These are phyloP conservation scores for Dacryopinax primogenitus DNA, from an alignment of 768 basidiomycete genomes.

Conservation along the genomic window DNA sequence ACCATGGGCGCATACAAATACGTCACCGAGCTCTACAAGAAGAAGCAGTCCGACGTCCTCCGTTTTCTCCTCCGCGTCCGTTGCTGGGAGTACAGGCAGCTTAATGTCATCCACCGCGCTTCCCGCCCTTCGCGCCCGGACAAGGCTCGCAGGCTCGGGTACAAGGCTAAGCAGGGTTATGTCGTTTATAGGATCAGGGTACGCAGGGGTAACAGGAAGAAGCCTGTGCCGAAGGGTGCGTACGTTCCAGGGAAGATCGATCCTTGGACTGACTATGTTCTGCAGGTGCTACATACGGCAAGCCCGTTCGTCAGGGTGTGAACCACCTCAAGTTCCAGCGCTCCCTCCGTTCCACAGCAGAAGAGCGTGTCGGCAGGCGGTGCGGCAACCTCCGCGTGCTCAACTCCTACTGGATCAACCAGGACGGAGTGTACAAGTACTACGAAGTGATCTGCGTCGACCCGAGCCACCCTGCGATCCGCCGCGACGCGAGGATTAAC, in stretches of 20 bases:
- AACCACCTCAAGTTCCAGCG: slow-evolving; percentile 99
- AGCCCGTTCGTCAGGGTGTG: slow-evolving; percentile 98
- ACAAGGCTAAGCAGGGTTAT: slow-evolving; percentile 99
- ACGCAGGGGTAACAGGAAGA: slow-evolving; percentile 96
- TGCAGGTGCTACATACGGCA: slow-evolving; percentile 91
- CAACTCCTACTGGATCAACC: slow-evolving; percentile 99
- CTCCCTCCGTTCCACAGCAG: slow-evolving; percentile 80
- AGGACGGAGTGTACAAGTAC: slow-evolving; percentile 98
- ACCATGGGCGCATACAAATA: slow-evolving; percentile 45
- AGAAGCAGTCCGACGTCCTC: slow-evolving; percentile 94
- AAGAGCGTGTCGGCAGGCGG: slow-evolving; percentile 93
- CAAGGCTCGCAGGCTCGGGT: slow-evolving; percentile 95
- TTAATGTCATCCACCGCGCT: slow-evolving; percentile 96
- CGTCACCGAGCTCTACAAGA: slow-evolving; percentile 94
- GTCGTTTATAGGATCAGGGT: slow-evolving; percentile 96
- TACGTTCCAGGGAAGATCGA: slow-evolving; percentile 4
- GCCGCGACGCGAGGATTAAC: slow-evolving; percentile 93
- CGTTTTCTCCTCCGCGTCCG: slow-evolving; percentile 96
- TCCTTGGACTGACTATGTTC: background rate
- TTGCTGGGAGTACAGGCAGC: slow-evolving; percentile 99
- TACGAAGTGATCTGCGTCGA: slow-evolving; percentile 98
- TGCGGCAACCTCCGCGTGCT: slow-evolving; percentile 94
- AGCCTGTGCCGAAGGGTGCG: slow-evolving; percentile 90
- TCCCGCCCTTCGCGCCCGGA: slow-evolving; percentile 97
- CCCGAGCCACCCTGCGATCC: slow-evolving; percentile 87